Conservation (phyloP, 306 rosid genomes). For the Glycine latifolia region DNA sequence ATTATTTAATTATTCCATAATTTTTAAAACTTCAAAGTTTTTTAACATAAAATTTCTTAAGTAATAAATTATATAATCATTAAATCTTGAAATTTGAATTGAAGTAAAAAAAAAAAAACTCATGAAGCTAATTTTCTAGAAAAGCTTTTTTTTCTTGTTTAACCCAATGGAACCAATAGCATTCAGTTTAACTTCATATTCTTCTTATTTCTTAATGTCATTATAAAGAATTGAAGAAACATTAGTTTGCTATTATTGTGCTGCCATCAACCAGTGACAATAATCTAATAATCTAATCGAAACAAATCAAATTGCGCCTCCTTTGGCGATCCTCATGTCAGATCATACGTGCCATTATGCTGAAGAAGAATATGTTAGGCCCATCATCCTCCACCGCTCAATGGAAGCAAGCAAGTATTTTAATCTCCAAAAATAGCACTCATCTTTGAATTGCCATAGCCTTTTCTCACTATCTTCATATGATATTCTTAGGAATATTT, state of each 20-base stretch:
- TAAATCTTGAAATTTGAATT: too few relatives aligned
- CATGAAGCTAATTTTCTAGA: background rate
- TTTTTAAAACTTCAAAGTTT: too few relatives aligned
- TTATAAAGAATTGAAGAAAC: background rate
- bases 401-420: slow-evolving; percentile 23
- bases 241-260: background rate
- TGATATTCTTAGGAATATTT: slow-evolving; percentile 6
- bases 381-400: slow-evolving; percentile 43
- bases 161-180: background rate
- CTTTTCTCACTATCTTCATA: slow-evolving; percentile 32
- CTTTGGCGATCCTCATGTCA: slow-evolving; percentile 9
- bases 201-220: too few relatives aligned
- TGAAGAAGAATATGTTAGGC: slow-evolving; percentile 27
- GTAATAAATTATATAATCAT: too few relatives aligned
- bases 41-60: too few relatives aligned
- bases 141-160: too few relatives aligned
- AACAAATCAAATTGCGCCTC: slow-evolving; percentile 2
- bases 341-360: background rate
- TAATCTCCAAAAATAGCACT: slow-evolving; percentile 29
- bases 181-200: too few relatives aligned
- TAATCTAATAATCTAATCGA: slow-evolving; percentile 44
- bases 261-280: slow-evolving; percentile 34
- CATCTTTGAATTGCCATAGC: slow-evolving; percentile 15
- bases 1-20: too few relatives aligned
- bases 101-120: too few relatives aligned